Evolutionary conservation across 257 asterid genomes (phyloP), one percentile per base, ranked within the genome.

Genomic region (Anisodus tanguticus): DNA sequence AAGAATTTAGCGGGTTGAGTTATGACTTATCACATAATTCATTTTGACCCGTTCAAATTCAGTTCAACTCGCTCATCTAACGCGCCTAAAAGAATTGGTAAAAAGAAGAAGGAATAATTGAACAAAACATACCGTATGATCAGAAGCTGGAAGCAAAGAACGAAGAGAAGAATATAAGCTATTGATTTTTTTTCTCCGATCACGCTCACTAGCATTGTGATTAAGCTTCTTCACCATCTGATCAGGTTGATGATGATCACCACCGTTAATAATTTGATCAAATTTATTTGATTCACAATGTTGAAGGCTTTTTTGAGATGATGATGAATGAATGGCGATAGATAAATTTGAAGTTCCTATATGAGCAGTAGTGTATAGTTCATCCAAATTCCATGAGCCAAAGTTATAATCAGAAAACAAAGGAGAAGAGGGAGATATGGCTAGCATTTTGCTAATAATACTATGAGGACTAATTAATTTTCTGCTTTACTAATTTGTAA

Each of bases 121-220:
- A 84, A 31, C 35, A 31, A 26, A 5, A 6, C 69, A 31, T 82
- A 88, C 92, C 88, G 43, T 83, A 13, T 92, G 98, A 83, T 92
- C 94, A 4, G 91, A 80, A 0, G 76, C 69, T 1, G 98, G 98
- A 85, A 95, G 97, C 55, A 95, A 88, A 0, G 94, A 92, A 9
- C 97, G 88, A 35, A 95, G 98, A 84, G 91, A 84, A 39, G 91
- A 82, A 76, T 91, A 95, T 88, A 95, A 76, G 70, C 84, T 19
- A 76, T 92, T 95, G 37, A 95, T 92, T 11, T 60, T 89, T 67
- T 90, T 91, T 10, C 98, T 95, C 15, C 98, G 97, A 54, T 93
- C 94, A 1, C 98, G 91, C 77, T 95, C 98, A 9, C 92, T 91
- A 1, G 97, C 97, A 70, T 95, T 95, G 59, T 95, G 98, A 83